phyloP scores from a whole-genome alignment of 2,329 filamentous ascomycete species.

The Fusarium avenaceum region DNA sequence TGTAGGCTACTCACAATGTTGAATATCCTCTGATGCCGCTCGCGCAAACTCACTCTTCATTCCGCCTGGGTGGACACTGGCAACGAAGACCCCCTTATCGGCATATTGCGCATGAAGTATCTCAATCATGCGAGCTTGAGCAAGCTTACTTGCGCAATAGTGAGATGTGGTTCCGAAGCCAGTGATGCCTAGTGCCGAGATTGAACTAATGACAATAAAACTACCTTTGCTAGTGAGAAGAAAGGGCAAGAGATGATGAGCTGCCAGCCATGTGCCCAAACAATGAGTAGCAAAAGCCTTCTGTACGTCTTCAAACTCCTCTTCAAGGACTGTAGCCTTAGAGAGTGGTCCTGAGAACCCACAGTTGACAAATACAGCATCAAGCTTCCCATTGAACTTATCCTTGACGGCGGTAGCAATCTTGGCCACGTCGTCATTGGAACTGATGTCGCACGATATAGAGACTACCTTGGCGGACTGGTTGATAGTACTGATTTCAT shows the following conservation, averaged over 20 bases:
- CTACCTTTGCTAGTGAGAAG: conserved; percentile 7
- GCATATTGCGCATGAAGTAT: conserved; percentile 7
- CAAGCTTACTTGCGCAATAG: conserved; percentile 19
- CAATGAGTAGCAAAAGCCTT: conserved; percentile 9
- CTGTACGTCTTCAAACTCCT: conserved; percentile 9
- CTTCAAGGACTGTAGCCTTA: conserved; percentile 6
- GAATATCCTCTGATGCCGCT: conserved; percentile 3
- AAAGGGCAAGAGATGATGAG: conserved; percentile 1
- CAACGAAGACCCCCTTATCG: neutral
- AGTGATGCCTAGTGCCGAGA: neutral
- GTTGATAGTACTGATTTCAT: neutral
- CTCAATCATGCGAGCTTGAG: conserved; percentile 12
- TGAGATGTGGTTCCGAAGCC: conserved; percentile 26
- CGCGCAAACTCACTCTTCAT: conserved; percentile 16
- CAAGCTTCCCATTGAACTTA: neutral
- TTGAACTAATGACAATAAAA: conserved; percentile 15
- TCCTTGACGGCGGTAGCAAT: neutral
- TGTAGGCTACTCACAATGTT: neutral
- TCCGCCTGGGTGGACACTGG: conserved; percentile 8
- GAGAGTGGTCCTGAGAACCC: conserved; percentile 7
- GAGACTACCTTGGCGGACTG: neutral
- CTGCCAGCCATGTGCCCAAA: conserved; percentile 14
- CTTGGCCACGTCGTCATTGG: neutral
- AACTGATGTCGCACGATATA: neutral
- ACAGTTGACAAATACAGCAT: conserved; percentile 17